A percentile compares a stretch with the other conserved stretches of the same genome.
phyloP scores from a whole-genome alignment of 371 early-diverging fungal species.

The Circinella minor region DNA sequence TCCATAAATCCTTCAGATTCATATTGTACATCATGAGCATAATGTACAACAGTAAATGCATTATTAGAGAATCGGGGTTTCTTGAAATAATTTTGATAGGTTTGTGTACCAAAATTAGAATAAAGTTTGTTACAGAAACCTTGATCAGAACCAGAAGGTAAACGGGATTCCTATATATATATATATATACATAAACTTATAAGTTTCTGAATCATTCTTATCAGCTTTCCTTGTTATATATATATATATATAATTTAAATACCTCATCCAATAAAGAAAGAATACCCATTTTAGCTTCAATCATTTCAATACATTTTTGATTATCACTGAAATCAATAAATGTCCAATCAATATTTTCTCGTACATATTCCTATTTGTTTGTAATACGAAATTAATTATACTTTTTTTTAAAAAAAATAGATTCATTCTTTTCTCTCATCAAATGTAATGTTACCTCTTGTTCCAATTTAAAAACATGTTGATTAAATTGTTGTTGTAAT shows the following conservation, averaged over 20 bases:
- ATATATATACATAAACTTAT: not conserved
- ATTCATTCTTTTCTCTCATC: too few species aligned
- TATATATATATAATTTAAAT: not conserved
- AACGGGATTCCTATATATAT: conserved; percentile 70
- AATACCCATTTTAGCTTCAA: conserved; percentile 97
- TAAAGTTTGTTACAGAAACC: conserved; percentile 88
- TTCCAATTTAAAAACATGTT: conserved; percentile 83
- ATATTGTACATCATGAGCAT: conserved; percentile 92
- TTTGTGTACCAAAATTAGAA: conserved; percentile 71
- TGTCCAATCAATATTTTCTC: conserved; percentile 91
- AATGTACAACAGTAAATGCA: conserved; percentile 89
- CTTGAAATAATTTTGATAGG: conserved; percentile 79
- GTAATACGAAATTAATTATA: too few species aligned
- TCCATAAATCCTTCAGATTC: conserved; percentile 95
- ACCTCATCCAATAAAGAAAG: conserved; percentile 96
- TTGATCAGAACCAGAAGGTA: conserved; percentile 89
- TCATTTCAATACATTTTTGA: conserved; percentile 99
- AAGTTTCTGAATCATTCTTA: not conserved
- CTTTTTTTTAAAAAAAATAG: too few species aligned
- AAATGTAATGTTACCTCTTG: conserved; percentile 65
- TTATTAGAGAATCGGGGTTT: conserved; percentile 90
- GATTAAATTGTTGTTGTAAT: conserved; percentile 94
- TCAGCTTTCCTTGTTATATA: not conserved
- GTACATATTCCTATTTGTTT: conserved; percentile 76
- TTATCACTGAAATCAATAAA: conserved; percentile 98